A percentile compares a stretch with the other conserved stretches of the same genome.
Evolutionary conservation across 2,329 filamentous ascomycete genomes (phyloP).

Genomic region (Fusarium veterinarium): DNA sequence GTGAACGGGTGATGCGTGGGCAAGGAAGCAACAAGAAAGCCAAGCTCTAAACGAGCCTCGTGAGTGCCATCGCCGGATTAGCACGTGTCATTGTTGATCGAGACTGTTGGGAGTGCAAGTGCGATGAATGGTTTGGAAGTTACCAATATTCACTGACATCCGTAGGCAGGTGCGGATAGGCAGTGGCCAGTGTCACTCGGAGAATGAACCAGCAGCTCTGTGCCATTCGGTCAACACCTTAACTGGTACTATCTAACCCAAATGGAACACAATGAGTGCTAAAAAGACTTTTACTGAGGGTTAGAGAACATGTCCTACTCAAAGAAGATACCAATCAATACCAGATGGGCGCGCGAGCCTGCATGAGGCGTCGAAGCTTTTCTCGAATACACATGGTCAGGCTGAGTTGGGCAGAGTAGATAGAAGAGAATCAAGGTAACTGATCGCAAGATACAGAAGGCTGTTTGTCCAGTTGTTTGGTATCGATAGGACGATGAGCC

Average conservation of each 20-base stretch:
- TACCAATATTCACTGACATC: slow-evolving; percentile 2
- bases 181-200: slow-evolving; percentile 11
- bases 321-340: slow-evolving; percentile 10
- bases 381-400: neutral
- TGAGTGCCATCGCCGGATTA: neutral
- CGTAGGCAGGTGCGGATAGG: slow-evolving; percentile 16
- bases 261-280: neutral
- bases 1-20: slow-evolving; percentile 10
- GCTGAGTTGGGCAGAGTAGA: neutral
- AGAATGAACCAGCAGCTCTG: neutral
- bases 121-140: neutral
- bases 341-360: slow-evolving; percentile 27
- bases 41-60: neutral
- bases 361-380: slow-evolving; percentile 9
- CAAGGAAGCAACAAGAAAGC: neutral
- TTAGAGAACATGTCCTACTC: neutral
- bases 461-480: neutral
- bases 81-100: slow-evolving; percentile 1
- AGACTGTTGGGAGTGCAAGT: neutral
- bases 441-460: neutral
- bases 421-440: neutral
- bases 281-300: neutral
- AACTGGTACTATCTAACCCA: neutral
- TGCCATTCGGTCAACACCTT: neutral
- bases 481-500: neutral